A percentile compares a stretch with the other conserved stretches of the same genome.
These are phyloP conservation scores for Penicillium sp. DNA, from an alignment of 2,329 filamentous ascomycete species.

Conservation along the genomic window DNA sequence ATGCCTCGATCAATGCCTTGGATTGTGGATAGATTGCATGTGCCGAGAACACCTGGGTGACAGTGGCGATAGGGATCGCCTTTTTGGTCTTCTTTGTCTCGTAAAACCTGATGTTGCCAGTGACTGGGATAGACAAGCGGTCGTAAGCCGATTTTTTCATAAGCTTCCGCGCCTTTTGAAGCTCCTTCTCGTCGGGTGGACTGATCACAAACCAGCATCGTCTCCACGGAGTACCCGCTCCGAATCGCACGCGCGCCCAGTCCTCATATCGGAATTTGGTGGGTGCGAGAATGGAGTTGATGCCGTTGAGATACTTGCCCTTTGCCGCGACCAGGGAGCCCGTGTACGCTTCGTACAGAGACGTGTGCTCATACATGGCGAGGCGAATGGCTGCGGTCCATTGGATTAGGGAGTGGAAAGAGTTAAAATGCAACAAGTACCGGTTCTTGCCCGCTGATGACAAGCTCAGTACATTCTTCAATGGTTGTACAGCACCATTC, in stretches of 20 bases:
- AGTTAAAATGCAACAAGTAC: slow-evolving; percentile 95
- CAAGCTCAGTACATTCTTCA: slow-evolving; percentile 93
- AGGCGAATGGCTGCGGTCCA: slow-evolving; percentile 95
- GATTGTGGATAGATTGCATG: slow-evolving; percentile 96
- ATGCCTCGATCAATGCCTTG: slow-evolving; percentile 90
- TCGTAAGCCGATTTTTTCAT: slow-evolving; percentile 80
- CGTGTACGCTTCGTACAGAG: slow-evolving; percentile 93
- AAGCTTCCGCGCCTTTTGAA: slow-evolving; percentile 78
- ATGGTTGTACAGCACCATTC: slow-evolving; percentile 71
- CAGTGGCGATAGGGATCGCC: slow-evolving; percentile 82
- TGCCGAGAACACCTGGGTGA: slow-evolving; percentile 85
- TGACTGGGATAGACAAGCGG: slow-evolving; percentile 68
- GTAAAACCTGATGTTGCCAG: slow-evolving; percentile 93
- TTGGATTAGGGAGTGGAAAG: slow-evolving; percentile 85
- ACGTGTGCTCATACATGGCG: slow-evolving; percentile 90
- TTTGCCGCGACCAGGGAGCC: slow-evolving; percentile 94
- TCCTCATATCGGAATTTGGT: slow-evolving; percentile 77
- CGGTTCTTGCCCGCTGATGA: slow-evolving; percentile 95
- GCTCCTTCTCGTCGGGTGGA: slow-evolving; percentile 92
- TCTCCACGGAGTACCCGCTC: slow-evolving; percentile 92
- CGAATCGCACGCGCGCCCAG: slow-evolving; percentile 94
- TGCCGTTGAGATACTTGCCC: slow-evolving; percentile 85
- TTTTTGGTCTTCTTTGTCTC: slow-evolving; percentile 94
- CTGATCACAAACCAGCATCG: slow-evolving; percentile 95
- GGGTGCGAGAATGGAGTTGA: slow-evolving; percentile 83